Base-by-base conservation (phyloP, 768 basidiomycete species). In the Chalciporus sphaerocephalus region DNA sequence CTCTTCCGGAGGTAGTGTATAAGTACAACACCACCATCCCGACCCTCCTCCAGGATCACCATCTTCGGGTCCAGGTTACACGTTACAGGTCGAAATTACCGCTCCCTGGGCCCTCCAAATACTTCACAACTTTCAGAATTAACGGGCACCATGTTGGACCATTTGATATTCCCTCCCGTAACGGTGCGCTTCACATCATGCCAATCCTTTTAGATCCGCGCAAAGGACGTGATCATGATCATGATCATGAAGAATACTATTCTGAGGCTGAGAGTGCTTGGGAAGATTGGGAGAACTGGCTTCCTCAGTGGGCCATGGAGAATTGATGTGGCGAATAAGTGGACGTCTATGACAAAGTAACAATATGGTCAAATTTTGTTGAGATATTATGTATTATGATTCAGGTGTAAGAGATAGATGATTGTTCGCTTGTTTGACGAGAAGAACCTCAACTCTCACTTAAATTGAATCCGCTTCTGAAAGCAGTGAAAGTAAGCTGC, bases 151-250 rank as follows among this genome's bases (percentile, higher is more conserved):
- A 41, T 4, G 74, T 75, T 22, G 50, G 55, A 20, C 48, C 70
- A 7, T 60, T 69, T 24, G 82, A 85, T 53, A 60, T 78, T 16
- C 73, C 75, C 4, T 70, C 73, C 8, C 62, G 76, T 23, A 83
- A 85, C 53, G 83, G 81, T 24, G 83, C 75, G 18, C 60, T 78
- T 24, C 81, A 85, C 56, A 67, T 74, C 33, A 55, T 79, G 37
- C 54, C 64, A 37, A 56, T 54, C 42, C 40, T 79, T 12, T 59
- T 78, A 23, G 66, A 74, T 56, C 76, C 77, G 20, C 64, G 69
- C 27, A 56, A 40, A 42, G 37, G 42, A 18, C 53, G 44, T 23
- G 37, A 43, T 10, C 21, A 40, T 12, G 7, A 27, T 20, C n/a
- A 27, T 13, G 23, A 25, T 16, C 47, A 47, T 37, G 37, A 47